Evolutionary conservation across 169 alveolate species (phyloP).

Genomic region (Amoebophrya sp.): DNA sequence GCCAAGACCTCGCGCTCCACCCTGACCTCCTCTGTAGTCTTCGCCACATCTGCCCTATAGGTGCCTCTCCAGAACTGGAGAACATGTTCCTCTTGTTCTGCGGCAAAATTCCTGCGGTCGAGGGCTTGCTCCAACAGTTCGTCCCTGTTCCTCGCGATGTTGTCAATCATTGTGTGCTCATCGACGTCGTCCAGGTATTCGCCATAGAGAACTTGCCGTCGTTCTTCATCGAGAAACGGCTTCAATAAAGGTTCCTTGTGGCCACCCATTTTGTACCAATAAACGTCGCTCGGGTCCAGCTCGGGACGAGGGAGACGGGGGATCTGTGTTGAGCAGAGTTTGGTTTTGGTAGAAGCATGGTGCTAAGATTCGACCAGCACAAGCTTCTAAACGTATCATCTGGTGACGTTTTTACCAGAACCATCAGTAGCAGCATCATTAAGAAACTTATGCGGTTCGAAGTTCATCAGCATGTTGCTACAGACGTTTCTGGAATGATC

Average conservation of each 20-base stretch:
- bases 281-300: background rate
- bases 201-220: background rate
- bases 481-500: no score
- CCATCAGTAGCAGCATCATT: no score
- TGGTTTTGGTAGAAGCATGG: no score
- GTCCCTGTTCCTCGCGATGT: background rate
- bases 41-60: background rate
- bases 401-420: no score
- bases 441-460: no score
- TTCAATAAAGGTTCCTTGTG: background rate
- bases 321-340: no score
- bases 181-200: background rate
- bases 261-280: background rate
- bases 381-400: no score
- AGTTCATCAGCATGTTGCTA: no score
- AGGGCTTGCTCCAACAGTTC: background rate
- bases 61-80: constrained; percentile 2
- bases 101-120: background rate
- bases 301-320: background rate
- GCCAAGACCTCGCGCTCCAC: background rate
- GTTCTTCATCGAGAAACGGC: background rate
- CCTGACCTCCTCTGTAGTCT: background rate
- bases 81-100: background rate
- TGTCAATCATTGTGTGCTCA: background rate
- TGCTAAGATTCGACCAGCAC: no score